A percentile compares a stretch with the other conserved stretches of the same genome.
These are phyloP conservation scores for Torulaspora delbrueckii DNA, from an alignment of 805 yeast genomes.

Conservation along the genomic window DNA sequence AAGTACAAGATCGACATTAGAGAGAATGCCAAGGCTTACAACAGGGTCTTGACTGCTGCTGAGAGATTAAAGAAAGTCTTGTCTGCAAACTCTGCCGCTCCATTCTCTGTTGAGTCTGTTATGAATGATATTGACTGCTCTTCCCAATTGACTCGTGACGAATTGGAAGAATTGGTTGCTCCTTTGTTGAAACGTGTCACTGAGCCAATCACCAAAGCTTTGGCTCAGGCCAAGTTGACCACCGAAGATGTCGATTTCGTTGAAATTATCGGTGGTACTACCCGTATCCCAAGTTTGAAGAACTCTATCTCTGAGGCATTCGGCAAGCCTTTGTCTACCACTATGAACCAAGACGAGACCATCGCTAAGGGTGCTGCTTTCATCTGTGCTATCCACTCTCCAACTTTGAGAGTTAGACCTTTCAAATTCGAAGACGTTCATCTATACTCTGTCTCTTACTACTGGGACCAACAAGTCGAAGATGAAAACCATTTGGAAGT, in stretches of 20 bases:
- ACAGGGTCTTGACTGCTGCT: conserved; percentile 85
- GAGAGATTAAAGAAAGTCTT: conserved; percentile 93
- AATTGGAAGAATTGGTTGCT: conserved; percentile 80
- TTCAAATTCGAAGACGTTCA: conserved; percentile 96
- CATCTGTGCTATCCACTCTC: conserved; percentile 98
- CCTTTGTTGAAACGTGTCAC: conserved; percentile 76
- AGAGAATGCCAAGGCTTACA: conserved; percentile 90
- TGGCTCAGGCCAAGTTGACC: conserved; percentile 70
- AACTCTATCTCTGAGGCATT: conserved; percentile 72
- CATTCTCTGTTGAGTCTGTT: conserved; percentile 90
- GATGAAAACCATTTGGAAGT: conserved; percentile 91
- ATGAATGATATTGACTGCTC: conserved; percentile 97
- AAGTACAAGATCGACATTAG: conserved; percentile 92
- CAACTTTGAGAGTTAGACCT: conserved; percentile 97
- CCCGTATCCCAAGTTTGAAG: conserved; percentile 94
- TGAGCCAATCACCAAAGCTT: conserved; percentile 75
- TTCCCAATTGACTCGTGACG: conserved; percentile 81
- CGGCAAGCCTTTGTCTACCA: conserved; percentile 82
- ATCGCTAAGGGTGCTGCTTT: conserved; percentile 99
- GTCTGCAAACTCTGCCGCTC: conserved; percentile 93
- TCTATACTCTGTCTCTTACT: conserved; percentile 87
- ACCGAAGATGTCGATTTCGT: conserved; percentile 78
- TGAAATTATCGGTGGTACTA: conserved; percentile 96
- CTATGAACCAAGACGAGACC: conserved; percentile 98
- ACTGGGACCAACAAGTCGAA: conserved; percentile 91